Conservation (phyloP, 129 eudicot species). For the Rutidosis leptorrhynchoides region DNA sequence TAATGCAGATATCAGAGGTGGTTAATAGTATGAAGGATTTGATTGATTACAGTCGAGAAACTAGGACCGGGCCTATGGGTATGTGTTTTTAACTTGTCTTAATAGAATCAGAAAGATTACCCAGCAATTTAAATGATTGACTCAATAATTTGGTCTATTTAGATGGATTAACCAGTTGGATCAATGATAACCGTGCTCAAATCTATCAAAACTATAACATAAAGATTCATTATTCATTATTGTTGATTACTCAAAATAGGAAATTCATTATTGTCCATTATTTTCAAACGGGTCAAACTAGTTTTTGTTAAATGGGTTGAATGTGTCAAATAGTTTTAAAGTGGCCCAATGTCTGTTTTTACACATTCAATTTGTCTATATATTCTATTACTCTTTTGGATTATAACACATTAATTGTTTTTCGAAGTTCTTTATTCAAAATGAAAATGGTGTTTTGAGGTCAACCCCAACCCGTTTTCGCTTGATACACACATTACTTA, state of each 20-base stretch:
- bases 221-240: too few species aligned
- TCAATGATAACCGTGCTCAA: not conserved
- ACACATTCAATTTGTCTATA: not conserved
- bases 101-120: not conserved
- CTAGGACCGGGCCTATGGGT: constrained; percentile 97
- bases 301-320: not conserved
- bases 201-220: too few species aligned
- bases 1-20: constrained; percentile 87
- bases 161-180: not conserved
- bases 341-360: not conserved
- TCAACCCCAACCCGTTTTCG: too few species aligned
- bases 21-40: constrained; percentile 99
- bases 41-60: constrained; percentile 90
- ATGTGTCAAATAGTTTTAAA: not conserved
- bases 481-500: not conserved
- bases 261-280: too few species aligned
- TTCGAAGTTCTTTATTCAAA: not conserved
- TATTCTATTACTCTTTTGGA: too few species aligned
- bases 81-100: constrained; percentile 33
- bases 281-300: too few species aligned
- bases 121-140: not conserved
- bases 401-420: not conserved
- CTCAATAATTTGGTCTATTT: not conserved
- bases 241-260: too few species aligned
- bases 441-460: not conserved